Percentiles rank a stretch among this genome's conserved stretches.
phyloP scores from a whole-genome alignment of 805 yeast genomes.

The Wickerhamiella sorbophila region DNA sequence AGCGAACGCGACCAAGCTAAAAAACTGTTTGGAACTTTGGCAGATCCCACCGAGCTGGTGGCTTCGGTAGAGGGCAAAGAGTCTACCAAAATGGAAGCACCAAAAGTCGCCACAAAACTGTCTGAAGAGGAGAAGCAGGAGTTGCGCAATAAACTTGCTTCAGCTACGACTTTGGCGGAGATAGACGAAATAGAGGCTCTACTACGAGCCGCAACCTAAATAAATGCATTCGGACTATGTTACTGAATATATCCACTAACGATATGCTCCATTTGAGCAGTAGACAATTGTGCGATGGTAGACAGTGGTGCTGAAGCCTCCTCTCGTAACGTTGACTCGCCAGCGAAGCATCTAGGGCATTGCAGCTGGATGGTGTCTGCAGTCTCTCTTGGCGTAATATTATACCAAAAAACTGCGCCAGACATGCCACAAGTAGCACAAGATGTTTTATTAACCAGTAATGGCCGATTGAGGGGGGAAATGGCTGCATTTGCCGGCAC shows the following conservation, averaged over 20 bases:
- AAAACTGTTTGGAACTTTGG: slow-evolving; percentile 30
- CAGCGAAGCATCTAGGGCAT: slow-evolving; percentile 2
- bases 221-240: not conserved
- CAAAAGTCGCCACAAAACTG: slow-evolving; percentile 33
- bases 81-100: slow-evolving; percentile 23
- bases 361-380: slow-evolving; percentile 5
- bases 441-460: not conserved
- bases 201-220: slow-evolving; percentile 24
- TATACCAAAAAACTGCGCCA: not conserved
- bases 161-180: slow-evolving; percentile 59
- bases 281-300: too few species aligned
- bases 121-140: slow-evolving; percentile 38
- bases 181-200: slow-evolving; percentile 54
- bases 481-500: too few species aligned
- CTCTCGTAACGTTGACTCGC: too few species aligned
- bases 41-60: slow-evolving; percentile 25
- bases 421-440: not conserved
- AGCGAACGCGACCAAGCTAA: slow-evolving; percentile 36
- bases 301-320: too few species aligned
- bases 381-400: slow-evolving; percentile 13
- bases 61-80: slow-evolving; percentile 16
- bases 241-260: slow-evolving; percentile 3
- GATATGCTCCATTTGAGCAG: not conserved
- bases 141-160: slow-evolving; percentile 39
- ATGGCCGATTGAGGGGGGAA: too few species aligned